Conservation (phyloP, 1,284 basidiomycete species). For the Trichosporon coremiiforme region DNA sequence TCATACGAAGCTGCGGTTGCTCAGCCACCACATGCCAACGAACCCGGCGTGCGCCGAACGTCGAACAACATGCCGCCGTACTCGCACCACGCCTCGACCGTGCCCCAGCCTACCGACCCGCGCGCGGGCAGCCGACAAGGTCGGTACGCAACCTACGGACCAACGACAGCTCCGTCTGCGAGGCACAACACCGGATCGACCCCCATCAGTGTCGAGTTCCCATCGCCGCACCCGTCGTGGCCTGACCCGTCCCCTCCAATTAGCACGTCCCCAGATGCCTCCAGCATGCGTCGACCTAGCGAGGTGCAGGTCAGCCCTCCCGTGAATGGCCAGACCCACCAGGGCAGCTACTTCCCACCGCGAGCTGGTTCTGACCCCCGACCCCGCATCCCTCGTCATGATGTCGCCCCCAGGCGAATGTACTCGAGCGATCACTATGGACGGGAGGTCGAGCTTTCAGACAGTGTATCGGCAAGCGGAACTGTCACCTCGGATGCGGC, state of each 20-base stretch:
- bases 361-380: background rate
- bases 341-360: background rate
- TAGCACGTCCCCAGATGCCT: background rate
- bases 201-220: conserved; percentile 13
- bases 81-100: background rate
- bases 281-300: conserved; percentile 15
- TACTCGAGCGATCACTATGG: background rate
- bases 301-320: background rate
- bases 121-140: background rate
- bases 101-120: background rate
- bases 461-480: conserved; percentile 11
- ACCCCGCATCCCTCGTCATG: background rate
- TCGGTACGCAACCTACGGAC: conserved; percentile 3
- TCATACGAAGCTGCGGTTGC: background rate
- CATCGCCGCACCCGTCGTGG: conserved; percentile 33
- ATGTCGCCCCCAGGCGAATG: background rate
- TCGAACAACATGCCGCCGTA: background rate
- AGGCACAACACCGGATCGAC: background rate
- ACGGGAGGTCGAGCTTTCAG: background rate
- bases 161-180: background rate
- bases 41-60: background rate
- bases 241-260: background rate
- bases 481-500: conserved; percentile 40
- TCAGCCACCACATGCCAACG: background rate
- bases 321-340: background rate